A percentile compares a stretch with the other conserved stretches of the same genome.
Evolutionary conservation across 2,329 filamentous ascomycete genomes (phyloP).

Genomic region (Penicillium sp.): DNA sequence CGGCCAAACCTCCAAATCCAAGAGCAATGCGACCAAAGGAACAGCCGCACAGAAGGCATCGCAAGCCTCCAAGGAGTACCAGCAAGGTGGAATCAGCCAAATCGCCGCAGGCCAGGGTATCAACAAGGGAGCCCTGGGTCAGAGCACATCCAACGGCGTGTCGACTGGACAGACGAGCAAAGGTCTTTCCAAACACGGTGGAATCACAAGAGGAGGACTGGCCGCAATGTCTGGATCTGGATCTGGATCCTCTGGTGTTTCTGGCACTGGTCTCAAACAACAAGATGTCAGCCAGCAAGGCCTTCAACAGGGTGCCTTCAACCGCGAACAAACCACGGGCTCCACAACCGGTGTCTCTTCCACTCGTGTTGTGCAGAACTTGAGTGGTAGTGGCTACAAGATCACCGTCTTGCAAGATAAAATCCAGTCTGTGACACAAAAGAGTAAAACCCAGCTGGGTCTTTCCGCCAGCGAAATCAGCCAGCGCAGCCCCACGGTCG

Average conservation of each 20-base stretch:
- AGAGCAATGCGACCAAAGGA: not conserved
- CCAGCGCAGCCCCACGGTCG: slow-evolving; percentile 34
- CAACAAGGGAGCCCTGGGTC: slow-evolving; percentile 3
- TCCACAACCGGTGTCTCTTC: not conserved
- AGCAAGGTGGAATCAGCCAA: slow-evolving; percentile 6
- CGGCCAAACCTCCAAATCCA: not conserved
- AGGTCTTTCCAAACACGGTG: slow-evolving; percentile 1
- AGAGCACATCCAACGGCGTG: not conserved
- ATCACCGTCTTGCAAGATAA: slow-evolving; percentile 34
- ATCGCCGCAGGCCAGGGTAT: slow-evolving; percentile 4
- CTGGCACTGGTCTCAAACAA: slow-evolving; percentile 6
- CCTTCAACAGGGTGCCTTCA: not conserved
- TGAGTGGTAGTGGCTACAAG: slow-evolving; percentile 19
- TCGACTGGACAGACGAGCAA: not conserved
- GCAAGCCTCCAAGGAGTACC: not conserved
- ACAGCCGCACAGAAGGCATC: not conserved
- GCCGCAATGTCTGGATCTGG: slow-evolving; percentile 7
- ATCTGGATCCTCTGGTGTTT: not conserved
- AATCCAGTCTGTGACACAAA: slow-evolving; percentile 33
- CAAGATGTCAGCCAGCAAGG: slow-evolving; percentile 5
- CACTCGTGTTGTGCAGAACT: slow-evolving; percentile 14
- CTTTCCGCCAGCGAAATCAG: slow-evolving; percentile 31
- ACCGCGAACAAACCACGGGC: not conserved
- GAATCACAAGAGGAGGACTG: not conserved
- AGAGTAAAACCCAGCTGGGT: slow-evolving; percentile 36